Percentiles rank a stretch among this genome's conserved stretches.
Evolutionary conservation across 2,329 filamentous ascomycete genomes (phyloP).

Genomic region (Lecanicillium sp.): DNA sequence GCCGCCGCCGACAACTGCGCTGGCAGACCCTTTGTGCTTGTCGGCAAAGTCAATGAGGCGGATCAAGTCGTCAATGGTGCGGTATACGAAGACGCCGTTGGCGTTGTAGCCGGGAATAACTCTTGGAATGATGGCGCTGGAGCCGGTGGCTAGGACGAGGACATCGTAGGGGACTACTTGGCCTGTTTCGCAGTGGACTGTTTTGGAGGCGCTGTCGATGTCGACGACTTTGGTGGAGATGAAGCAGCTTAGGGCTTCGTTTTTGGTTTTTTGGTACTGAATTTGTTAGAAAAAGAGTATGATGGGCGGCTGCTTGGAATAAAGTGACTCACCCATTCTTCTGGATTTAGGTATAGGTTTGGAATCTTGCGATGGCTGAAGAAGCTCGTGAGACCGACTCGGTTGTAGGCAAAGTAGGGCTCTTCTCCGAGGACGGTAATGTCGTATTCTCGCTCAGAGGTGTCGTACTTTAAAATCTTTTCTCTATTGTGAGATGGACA

Average conservation of each 20-base stretch:
- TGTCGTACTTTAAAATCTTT: slow-evolving; percentile 80
- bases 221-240: slow-evolving; percentile 63
- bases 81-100: slow-evolving; percentile 81
- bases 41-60: slow-evolving; percentile 63
- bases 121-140: slow-evolving; percentile 61
- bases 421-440: slow-evolving; percentile 85
- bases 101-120: slow-evolving; percentile 71
- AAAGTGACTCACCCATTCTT: slow-evolving; percentile 58
- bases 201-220: slow-evolving; percentile 35
- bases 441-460: slow-evolving; percentile 65
- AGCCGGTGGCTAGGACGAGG: slow-evolving; percentile 72
- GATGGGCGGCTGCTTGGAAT: not conserved
- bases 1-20: slow-evolving; percentile 75
- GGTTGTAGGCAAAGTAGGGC: slow-evolving; percentile 80
- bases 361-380: slow-evolving; percentile 81
- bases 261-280: slow-evolving; percentile 59
- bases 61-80: slow-evolving; percentile 21
- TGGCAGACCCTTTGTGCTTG: slow-evolving; percentile 56
- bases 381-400: slow-evolving; percentile 81
- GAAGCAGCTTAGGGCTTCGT: slow-evolving; percentile 64
- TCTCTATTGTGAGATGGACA: slow-evolving; percentile 45
- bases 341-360: slow-evolving; percentile 78
- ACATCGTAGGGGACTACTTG: slow-evolving; percentile 60
- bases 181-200: slow-evolving; percentile 7
- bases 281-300: slow-evolving; percentile 4